Evolutionary conservation across 2,329 filamentous ascomycete species (phyloP), one percentile per base, ranked within the genome.

Genomic region (Nemania sp.): DNA sequence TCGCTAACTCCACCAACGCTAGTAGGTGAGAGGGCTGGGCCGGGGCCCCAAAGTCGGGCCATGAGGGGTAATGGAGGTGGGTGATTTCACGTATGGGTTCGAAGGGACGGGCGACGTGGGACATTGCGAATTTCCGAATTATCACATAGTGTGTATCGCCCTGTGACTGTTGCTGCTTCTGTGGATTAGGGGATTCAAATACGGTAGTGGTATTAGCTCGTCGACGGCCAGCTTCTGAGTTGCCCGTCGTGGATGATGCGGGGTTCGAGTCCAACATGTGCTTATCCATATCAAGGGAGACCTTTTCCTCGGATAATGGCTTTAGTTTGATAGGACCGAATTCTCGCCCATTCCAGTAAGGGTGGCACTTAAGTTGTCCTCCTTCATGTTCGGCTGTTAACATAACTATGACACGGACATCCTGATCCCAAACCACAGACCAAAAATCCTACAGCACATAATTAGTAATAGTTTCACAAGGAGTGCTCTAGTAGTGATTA

Each of bases 361-460:
- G 89, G 79, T 99, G 94, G 70, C 95, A 97, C 79, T 98, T 99
- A 52, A 97, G 85, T 77, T 97, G 94, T 0, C 95, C 94, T 26
- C 94, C 93, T 82, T 99, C 96, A 27, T 92, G 88, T 79, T 98
- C 95, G 1, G 96, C 95, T 5, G 96, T 99, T 72, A 99, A 86
- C 91, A 98, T 98, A 71, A 98, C 94, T 69, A 99, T 91, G 27
- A 98, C 93, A 59, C 95, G 91, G 3, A 97, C 91, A 77, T 98
- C 94, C 79, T 98, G 93, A 77, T 98, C 94, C 96, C 96, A 99
- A 32, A 98, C 87, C 11, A 98, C 92, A 68, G 93, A 95, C 96
- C 96, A 99, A 77, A 99, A 99, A 79, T 99, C 96, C 93, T 96
- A 73, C 5, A 38, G 58, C 35, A 7, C 53, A 57, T 43, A 58